These are phyloP conservation scores for Chlamydomonas eustigma DNA, from an alignment of 139 green algal genomes.

Conservation along the genomic window DNA sequence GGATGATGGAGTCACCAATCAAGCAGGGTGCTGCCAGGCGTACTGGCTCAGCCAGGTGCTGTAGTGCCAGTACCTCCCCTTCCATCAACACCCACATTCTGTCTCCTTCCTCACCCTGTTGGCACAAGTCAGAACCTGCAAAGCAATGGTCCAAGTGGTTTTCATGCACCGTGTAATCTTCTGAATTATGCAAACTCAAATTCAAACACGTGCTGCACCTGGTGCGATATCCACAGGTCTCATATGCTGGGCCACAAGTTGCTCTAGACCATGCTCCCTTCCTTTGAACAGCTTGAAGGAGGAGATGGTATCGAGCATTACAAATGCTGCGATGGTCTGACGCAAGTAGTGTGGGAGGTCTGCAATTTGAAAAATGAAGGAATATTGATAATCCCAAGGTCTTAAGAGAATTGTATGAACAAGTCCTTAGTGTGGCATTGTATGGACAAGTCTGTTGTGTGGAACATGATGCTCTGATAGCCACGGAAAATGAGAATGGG, in stretches of 20 bases:
- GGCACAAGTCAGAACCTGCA: constrained; percentile 33
- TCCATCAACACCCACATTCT: constrained; percentile 31
- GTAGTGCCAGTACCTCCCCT: constrained; percentile 24
- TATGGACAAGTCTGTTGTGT: too few species aligned
- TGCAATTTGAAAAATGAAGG: background rate
- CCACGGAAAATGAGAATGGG: too few species aligned
- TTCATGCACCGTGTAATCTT: background rate
- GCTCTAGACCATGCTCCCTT: constrained; percentile 24
- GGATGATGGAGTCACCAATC: background rate
- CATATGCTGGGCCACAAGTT: constrained; percentile 27
- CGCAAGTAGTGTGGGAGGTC: constrained; percentile 3
- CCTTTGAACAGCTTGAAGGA: constrained; percentile 20
- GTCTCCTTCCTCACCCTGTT: constrained; percentile 42
- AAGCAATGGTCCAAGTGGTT: background rate
- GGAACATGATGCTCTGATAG: too few species aligned
- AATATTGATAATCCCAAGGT: constrained; percentile 1
- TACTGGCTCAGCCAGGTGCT: constrained; percentile 13
- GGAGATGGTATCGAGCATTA: constrained; percentile 17
- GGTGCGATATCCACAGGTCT: constrained; percentile 20
- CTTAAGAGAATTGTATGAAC: too few species aligned
- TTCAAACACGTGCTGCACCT: background rate
- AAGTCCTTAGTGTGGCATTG: too few species aligned
- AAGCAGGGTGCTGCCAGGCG: background rate
- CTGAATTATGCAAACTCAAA: background rate
- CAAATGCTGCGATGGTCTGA: background rate